Conservation (phyloP, 176 grass and related monocot species). For the Eragrostis curvula region DNA sequence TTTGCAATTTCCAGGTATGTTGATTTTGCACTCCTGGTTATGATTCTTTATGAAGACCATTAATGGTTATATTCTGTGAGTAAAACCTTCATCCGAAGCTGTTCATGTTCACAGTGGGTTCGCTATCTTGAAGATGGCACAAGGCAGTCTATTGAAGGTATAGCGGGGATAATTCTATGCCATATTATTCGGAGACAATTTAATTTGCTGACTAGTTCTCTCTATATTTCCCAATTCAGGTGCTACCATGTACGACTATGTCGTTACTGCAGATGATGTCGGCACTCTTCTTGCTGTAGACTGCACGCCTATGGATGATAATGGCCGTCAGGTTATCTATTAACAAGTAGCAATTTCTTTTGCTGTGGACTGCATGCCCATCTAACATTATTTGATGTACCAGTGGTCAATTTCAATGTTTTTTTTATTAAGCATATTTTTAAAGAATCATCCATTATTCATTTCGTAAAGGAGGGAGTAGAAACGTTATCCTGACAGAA, state of each 20-base stretch:
- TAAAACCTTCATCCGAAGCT: conserved; percentile 30
- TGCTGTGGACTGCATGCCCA: neutral
- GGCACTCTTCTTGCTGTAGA: conserved; percentile 86
- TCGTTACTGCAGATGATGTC: conserved; percentile 95
- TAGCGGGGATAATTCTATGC: conserved; percentile 14
- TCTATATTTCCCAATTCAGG: conserved; percentile 56
- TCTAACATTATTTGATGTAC: conserved; percentile 12
- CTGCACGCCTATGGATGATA: conserved; percentile 97
- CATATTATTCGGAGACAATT: conserved; percentile 23
- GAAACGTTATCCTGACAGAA: neutral
- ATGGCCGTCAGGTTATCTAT: conserved; percentile 72
- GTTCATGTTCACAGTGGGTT: conserved; percentile 76
- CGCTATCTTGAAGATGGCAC: conserved; percentile 82
- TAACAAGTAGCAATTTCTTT: neutral
- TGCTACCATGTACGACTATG: conserved; percentile 80
- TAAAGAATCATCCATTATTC: neutral
- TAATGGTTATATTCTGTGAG: conserved; percentile 22
- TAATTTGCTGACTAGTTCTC: conserved; percentile 26
- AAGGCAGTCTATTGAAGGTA: conserved; percentile 88
- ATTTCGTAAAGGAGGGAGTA: neutral
- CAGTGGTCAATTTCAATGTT: neutral
- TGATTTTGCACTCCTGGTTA: conserved; percentile 14
- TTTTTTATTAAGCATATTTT: conserved; percentile 4
- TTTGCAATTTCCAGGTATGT: conserved; percentile 95
- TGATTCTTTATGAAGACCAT: conserved; percentile 31